These are phyloP conservation scores for Scleroderma bovista DNA, from an alignment of 768 basidiomycete species.

Conservation along the genomic window DNA sequence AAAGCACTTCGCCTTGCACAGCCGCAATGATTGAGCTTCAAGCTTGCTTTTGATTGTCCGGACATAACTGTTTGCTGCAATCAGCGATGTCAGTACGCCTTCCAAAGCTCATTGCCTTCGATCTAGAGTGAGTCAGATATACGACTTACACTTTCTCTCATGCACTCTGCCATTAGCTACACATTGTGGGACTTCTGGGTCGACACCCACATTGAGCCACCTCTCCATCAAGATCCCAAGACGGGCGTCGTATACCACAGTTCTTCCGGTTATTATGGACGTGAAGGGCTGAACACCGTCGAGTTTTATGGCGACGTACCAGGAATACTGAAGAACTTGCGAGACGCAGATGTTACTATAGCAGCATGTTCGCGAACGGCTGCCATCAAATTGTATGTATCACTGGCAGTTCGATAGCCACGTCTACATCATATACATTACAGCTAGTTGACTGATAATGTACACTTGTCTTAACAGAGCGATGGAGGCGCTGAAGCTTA, in stretches of 20 bases:
- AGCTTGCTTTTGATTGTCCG: no score
- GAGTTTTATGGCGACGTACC: conserved; percentile 77
- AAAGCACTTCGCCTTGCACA: no score
- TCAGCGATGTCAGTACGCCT: conserved; percentile 20
- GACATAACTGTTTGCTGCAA: neutral
- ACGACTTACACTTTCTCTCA: neutral
- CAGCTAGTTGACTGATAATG: no score
- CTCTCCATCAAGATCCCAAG: conserved; percentile 41
- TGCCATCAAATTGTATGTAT: conserved; percentile 60
- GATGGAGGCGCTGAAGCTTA: conserved; percentile 60
- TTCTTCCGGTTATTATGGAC: neutral
- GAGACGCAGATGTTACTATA: conserved; percentile 43
- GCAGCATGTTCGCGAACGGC: conserved; percentile 73
- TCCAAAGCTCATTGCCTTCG: conserved; percentile 72
- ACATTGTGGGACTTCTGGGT: conserved; percentile 89
- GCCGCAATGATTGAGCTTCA: no score
- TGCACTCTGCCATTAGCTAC: conserved; percentile 44
- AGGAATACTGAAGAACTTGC: conserved; percentile 57
- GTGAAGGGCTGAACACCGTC: conserved; percentile 31
- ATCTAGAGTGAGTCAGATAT: conserved; percentile 57
- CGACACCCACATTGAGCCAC: conserved; percentile 66
- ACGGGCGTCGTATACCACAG: conserved; percentile 23
- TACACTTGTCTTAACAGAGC: conserved; percentile 45
- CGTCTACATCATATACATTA: no score
- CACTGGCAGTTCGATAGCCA: neutral